Evolutionary conservation across 495 filamentous ascomycete genomes (phyloP).

Genomic region (Articulospora tetracladia): DNA sequence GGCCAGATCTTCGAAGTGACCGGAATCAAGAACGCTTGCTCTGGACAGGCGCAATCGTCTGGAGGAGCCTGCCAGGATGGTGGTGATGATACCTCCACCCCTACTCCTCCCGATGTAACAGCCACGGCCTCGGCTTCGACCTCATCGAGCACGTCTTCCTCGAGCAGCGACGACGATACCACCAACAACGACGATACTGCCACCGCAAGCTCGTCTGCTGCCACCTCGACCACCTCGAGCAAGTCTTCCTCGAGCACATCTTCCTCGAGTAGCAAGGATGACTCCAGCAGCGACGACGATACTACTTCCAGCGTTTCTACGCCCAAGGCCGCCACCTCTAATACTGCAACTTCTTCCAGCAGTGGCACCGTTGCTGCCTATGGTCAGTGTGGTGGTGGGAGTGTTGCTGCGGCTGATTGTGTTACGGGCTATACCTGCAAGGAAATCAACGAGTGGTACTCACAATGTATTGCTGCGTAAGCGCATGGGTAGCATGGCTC

Average conservation of each 20-base stretch:
- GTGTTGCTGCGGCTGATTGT: background rate
- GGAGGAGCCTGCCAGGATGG: background rate
- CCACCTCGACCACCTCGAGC: background rate
- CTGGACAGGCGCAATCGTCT: background rate
- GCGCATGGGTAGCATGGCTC: background rate
- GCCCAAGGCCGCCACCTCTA: background rate
- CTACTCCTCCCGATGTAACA: background rate
- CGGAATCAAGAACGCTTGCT: background rate
- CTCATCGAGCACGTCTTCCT: background rate
- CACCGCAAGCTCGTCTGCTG: background rate
- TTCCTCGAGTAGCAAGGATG: background rate
- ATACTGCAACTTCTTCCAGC: background rate
- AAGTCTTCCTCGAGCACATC: background rate
- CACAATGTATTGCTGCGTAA: background rate
- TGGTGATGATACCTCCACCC: background rate
- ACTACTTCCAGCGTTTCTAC: background rate
- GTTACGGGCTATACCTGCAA: background rate
- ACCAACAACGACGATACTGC: background rate
- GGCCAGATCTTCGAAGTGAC: background rate
- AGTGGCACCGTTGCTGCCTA: background rate
- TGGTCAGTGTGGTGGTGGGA: background rate
- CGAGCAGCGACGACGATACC: background rate
- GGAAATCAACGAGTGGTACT: background rate
- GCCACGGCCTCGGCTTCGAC: background rate
- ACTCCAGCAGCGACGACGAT: background rate